A percentile compares a stretch with the other conserved stretches of the same genome.
phyloP scores from a whole-genome alignment of 805 yeast genomes.

The Cyberlindnera amylophila region DNA sequence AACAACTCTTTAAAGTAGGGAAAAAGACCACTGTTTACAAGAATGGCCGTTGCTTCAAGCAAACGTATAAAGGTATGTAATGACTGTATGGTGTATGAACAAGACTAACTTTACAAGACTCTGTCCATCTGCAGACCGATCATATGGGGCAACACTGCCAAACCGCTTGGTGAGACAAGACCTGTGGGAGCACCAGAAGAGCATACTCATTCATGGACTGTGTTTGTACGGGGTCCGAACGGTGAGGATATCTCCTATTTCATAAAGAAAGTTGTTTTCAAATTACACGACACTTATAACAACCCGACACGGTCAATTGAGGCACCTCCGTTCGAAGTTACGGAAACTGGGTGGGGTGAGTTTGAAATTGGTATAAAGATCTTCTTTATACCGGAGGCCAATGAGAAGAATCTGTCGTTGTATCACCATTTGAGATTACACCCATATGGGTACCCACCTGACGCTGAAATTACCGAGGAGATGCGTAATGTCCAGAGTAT shows the following conservation, averaged over 20 bases:
- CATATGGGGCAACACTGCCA: constrained; percentile 76
- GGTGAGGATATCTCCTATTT: constrained; percentile 77
- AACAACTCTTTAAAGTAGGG: not conserved
- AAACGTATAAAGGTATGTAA: constrained; percentile 17
- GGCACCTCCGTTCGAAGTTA: constrained; percentile 87
- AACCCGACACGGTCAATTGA: constrained; percentile 85
- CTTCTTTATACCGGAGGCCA: constrained; percentile 80
- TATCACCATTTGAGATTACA: constrained; percentile 90
- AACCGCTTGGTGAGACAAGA: constrained; percentile 54
- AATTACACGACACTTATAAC: constrained; percentile 90
- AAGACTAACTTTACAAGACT: constrained; percentile 33
- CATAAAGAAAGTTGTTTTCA: constrained; percentile 88
- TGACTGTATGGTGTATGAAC: too few species aligned
- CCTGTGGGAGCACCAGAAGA: constrained; percentile 71
- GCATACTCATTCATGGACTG: constrained; percentile 95
- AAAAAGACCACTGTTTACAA: not conserved
- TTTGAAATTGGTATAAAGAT: constrained; percentile 88
- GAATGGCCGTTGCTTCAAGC: constrained; percentile 14
- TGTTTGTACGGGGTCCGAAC: constrained; percentile 77
- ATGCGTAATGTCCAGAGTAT: constrained; percentile 50
- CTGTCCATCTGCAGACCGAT: constrained; percentile 75
- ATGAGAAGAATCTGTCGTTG: constrained; percentile 80
- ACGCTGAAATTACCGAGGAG: constrained; percentile 29
- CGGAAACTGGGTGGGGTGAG: constrained; percentile 99
- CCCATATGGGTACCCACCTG: constrained; percentile 56